Evolutionary conservation across 1,284 basidiomycete species (phyloP), one percentile per base, ranked within the genome.

Genomic region (Ganoderma multipileum): DNA sequence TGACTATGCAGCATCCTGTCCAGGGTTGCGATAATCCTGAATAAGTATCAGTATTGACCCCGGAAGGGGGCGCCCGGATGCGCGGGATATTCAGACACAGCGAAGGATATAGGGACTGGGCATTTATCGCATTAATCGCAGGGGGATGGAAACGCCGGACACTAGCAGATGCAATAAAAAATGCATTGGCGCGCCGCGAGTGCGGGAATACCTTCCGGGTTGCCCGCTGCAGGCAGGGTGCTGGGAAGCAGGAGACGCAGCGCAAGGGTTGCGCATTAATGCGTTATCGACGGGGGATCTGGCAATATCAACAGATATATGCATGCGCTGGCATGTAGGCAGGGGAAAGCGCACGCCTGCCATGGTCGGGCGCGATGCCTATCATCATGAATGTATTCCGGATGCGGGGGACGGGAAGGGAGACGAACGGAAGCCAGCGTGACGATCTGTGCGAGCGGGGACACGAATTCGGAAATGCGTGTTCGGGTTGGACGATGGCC

Each of bases 61-160:
- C 23, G 23, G 47, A n/a, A n/a, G 44, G n/a, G 8, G n/a, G 47
- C 47, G 47, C 12, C 23, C 12, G 47, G 3, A 50, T 14, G 47
- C 23, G 9, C 23, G 47, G n/a, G n/a, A 47, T 8, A 26, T 50
- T 50, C 23, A 26, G 47, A 50, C n/a, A 12, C 47, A 54, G 52
- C 28, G 52, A 54, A 20, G 52, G 28, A 50, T 2, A 16, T 16
- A 30, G 52, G 55, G 55, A n/a, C 33, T 18, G 20, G 7, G 8
- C 55, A 68, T 69, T 69, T 20, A 67, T 72, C 68, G 68, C 70
- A 69, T 58, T 36, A 11, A 58, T 58, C 33, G 33, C 33, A 38
- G 62, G 66, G 64, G 28, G 67, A 42, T 68, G 68, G 66, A 55
- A 69, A 71, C 63, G 68, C 70, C 70, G 68, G 68, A 57, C 42